These are phyloP conservation scores for Austroboletus sp. DNA, from an alignment of 1,284 basidiomycete species.

Conservation along the genomic window DNA sequence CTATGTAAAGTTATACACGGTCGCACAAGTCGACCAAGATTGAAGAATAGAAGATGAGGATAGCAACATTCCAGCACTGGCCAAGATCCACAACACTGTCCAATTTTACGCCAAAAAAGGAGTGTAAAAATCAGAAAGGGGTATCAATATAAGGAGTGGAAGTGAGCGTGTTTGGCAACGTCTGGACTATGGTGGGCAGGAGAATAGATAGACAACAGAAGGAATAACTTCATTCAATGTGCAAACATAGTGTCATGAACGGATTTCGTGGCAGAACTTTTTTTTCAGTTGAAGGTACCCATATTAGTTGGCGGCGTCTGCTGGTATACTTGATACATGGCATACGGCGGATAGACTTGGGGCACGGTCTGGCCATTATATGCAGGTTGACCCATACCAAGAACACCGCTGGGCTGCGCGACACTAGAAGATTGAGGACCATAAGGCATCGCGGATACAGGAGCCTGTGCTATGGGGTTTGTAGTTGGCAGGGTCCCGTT, in stretches of 20 bases:
- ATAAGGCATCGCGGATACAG: conserved; percentile 47
- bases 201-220: conserved; percentile 33
- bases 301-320: conserved; percentile 63
- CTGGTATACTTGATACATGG: conserved; percentile 73
- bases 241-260: conserved; percentile 37
- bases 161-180: conserved; percentile 20
- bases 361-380: conserved; percentile 60
- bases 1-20: conserved; percentile 37
- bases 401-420: conserved; percentile 46
- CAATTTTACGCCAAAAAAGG: conserved; percentile 24
- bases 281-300: conserved; percentile 66
- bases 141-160: conserved; percentile 30
- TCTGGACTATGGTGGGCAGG: conserved; percentile 23
- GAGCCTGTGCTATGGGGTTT: conserved; percentile 35
- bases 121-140: conserved; percentile 23
- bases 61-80: conserved; percentile 35
- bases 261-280: conserved; percentile 26
- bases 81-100: conserved; percentile 25
- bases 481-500: conserved; percentile 31
- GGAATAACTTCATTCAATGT: conserved; percentile 31
- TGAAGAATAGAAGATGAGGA: conserved; percentile 30
- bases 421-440: conserved; percentile 56
- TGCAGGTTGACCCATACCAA: conserved; percentile 59
- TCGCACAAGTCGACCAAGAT: conserved; percentile 30
- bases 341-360: conserved; percentile 67